Base-by-base conservation (phyloP, 2,329 filamentous ascomycete genomes). In the Colletotrichum viniferum region DNA sequence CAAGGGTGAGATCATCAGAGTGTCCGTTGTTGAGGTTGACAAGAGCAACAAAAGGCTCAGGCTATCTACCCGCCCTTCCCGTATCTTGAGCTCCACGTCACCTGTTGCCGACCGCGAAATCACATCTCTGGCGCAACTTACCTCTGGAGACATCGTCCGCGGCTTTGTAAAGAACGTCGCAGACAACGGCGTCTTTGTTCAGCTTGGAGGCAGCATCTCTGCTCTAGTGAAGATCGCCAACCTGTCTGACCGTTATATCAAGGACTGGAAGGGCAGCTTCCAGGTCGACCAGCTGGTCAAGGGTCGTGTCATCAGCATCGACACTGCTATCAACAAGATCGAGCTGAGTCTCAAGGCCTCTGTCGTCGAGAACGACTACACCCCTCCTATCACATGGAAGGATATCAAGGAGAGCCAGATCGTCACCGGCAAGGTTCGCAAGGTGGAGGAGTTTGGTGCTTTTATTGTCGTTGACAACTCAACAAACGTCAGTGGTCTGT, bases 221-320 rank as follows among this genome's bases (percentile, higher is more conserved):
- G 96, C 93, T 1, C 94, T 96, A 80, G 94, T 98, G 63, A 94
- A 95, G 79, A 93, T 98, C 69, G 92, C 94, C 12, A 96, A 98
- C 82, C 89, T 99, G 16, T 98, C 96, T 0, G 97, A 99, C 82
- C 90, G 92, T 9, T 99, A 93, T 83, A 86, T 99, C 80, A 98
- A 98, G 84, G 95, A 98, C 76, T 99, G 97, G 97, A 97, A 98
- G 86, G 92, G 94, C 43, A 88, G 93, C 60, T 98, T 96, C 85
- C 93, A 97, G 80, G 87, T 96, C 63, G 95, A 98, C 80, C 96
- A 98, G 84, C 89, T 99, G 7, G 95, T 99, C 69, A 95, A 94
- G 84, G 97, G 96, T 67, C 95, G 96, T 78, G 89, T 99, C 75
- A 91, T 94, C 62, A 88, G 92, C 4, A 90, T 96, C 30, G 94